phyloP scores from a whole-genome alignment of 176 grass and related monocot genomes.

The Hordeum vulgare region MorexV3_pseudomolecules_assembly NC_058520.1:66631430-66631929 shows the following conservation, averaged over 20 bases:
- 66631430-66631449: slow-evolving; percentile 76
- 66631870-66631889: slow-evolving; percentile 7
- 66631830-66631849: neutral
- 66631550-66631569: neutral
- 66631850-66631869: neutral
- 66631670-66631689: slow-evolving; percentile 12
- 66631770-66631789: neutral
- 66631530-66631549: slow-evolving; percentile 5
- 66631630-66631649: slow-evolving; percentile 35
- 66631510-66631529: slow-evolving; percentile 79
- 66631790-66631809: neutral
- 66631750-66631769: neutral
- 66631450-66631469: slow-evolving; percentile 96
- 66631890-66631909: neutral
- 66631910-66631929: neutral
- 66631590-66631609: neutral
- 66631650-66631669: slow-evolving; percentile 11
- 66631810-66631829: neutral
- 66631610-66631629: slow-evolving; percentile 32
- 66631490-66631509: slow-evolving; percentile 93
- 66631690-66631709: neutral
- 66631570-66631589: neutral
- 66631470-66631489: slow-evolving; percentile 86
- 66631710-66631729: neutral
- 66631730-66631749: neutral